These are phyloP conservation scores for Podila minutissima DNA, from an alignment of 192 early-diverging fungal genomes.

Conservation along the genomic window DNA sequence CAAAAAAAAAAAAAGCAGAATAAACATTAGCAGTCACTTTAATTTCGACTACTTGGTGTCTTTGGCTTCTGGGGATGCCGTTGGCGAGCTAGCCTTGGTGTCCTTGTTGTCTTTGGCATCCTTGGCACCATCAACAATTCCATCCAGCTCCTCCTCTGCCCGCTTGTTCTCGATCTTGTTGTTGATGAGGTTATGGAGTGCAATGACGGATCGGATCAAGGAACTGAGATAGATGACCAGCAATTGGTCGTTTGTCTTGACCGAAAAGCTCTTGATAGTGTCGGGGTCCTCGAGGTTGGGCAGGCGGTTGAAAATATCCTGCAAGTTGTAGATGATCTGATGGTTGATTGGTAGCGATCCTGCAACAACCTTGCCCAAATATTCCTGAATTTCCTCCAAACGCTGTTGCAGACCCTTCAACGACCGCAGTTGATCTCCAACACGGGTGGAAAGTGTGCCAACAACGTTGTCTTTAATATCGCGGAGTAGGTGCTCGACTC, in stretches of 20 bases:
- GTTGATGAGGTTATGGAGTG: slow-evolving; percentile 95
- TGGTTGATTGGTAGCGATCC: slow-evolving; percentile 93
- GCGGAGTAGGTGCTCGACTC: slow-evolving; percentile 97
- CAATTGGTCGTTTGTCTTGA: slow-evolving; percentile 96
- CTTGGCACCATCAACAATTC: slow-evolving; percentile 34
- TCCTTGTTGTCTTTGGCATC: slow-evolving; percentile 41
- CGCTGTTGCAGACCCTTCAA: slow-evolving; percentile 88
- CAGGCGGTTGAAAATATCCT: slow-evolving; percentile 98
- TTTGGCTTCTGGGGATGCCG: not conserved
- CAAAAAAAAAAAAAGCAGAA: too few relatives aligned
- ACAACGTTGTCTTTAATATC: slow-evolving; percentile 99
- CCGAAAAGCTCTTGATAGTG: slow-evolving; percentile 84
- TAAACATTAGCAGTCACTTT: not conserved
- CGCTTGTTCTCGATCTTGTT: slow-evolving; percentile 93
- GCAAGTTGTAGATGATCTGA: slow-evolving; percentile 97
- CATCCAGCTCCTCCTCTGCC: slow-evolving; percentile 45
- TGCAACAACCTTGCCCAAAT: slow-evolving; percentile 89
- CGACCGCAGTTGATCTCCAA: slow-evolving; percentile 92
- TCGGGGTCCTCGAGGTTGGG: slow-evolving; percentile 89
- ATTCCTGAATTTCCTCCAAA: slow-evolving; percentile 87
- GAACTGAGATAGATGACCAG: slow-evolving; percentile 93
- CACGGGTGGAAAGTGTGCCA: slow-evolving; percentile 93
- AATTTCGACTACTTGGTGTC: not conserved
- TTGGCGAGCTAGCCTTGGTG: slow-evolving; percentile 13
- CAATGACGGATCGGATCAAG: slow-evolving; percentile 94